A percentile compares a stretch with the other conserved stretches of the same genome.
Evolutionary conservation across 2,329 filamentous ascomycete species (phyloP).

Genomic region (Cryoendolithus antarcticus): DNA sequence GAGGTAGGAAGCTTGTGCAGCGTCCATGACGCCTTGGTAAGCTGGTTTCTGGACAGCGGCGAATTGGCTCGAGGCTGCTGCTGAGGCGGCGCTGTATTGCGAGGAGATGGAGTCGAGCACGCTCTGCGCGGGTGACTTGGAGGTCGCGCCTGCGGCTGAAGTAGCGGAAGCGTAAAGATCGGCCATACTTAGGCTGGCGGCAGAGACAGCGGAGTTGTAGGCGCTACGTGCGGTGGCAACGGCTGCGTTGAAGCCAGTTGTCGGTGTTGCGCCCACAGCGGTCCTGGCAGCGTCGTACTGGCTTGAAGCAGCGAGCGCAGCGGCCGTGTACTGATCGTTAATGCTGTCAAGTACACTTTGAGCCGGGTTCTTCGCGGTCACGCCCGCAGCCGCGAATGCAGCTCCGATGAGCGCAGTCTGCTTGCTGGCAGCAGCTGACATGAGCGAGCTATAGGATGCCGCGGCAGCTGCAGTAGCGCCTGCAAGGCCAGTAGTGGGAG

Average conservation of each 20-base stretch:
- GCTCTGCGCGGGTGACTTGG: slow-evolving; percentile 15
- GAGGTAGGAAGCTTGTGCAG: slow-evolving; percentile 34
- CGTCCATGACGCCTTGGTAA: slow-evolving; percentile 59
- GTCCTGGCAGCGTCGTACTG: slow-evolving; percentile 33
- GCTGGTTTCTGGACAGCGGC: slow-evolving; percentile 32
- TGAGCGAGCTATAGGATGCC: slow-evolving; percentile 22
- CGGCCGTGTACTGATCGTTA: slow-evolving; percentile 18
- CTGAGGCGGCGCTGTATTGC: slow-evolving; percentile 19
- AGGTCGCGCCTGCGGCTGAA: slow-evolving; percentile 11
- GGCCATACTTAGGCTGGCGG: slow-evolving; percentile 20
- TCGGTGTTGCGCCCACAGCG: too few species aligned
- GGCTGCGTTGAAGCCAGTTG: slow-evolving; percentile 52
- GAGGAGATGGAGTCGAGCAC: slow-evolving; percentile 18
- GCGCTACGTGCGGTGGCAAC: slow-evolving; percentile 45
- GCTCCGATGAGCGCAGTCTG: slow-evolving; percentile 15
- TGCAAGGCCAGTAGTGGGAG: slow-evolving; percentile 56
- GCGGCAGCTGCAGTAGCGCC: slow-evolving; percentile 56
- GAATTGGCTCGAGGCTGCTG: slow-evolving; percentile 28
- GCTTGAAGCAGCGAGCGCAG: slow-evolving; percentile 19
- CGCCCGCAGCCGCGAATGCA: slow-evolving; percentile 12
- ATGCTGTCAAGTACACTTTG: slow-evolving; percentile 18
- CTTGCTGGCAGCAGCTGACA: slow-evolving; percentile 21
- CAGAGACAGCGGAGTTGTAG: slow-evolving; percentile 22
- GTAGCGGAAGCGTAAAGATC: slow-evolving; percentile 14
- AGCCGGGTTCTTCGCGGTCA: slow-evolving; percentile 15